These are phyloP conservation scores for Alternaria ventricosa DNA, from an alignment of 2,329 filamentous ascomycete genomes.

Conservation along the genomic window DNA sequence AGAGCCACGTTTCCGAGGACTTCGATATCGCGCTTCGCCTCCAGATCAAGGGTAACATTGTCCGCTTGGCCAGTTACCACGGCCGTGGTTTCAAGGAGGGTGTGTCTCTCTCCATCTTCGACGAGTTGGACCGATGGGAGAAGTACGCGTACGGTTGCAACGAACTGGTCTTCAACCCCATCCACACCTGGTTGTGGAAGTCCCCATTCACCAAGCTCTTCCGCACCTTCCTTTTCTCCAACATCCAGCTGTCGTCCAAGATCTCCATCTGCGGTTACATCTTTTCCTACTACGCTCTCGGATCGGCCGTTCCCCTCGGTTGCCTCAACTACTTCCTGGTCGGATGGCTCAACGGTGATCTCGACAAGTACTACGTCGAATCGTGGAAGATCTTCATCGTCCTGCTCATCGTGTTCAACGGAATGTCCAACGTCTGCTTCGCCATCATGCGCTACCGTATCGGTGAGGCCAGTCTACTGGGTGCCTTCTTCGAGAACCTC, in stretches of 20 bases:
- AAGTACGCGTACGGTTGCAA: slow-evolving; percentile 73
- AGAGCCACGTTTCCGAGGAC: slow-evolving; percentile 76
- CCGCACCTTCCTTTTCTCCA: slow-evolving; percentile 63
- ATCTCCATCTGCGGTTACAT: slow-evolving; percentile 73
- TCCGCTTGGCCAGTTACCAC: slow-evolving; percentile 72
- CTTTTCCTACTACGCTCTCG: slow-evolving; percentile 73
- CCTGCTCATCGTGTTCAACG: slow-evolving; percentile 68
- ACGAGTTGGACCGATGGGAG: slow-evolving; percentile 73
- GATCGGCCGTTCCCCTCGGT: slow-evolving; percentile 68
- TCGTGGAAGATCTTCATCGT: slow-evolving; percentile 70
- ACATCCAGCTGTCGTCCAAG: slow-evolving; percentile 69
- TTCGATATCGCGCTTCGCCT: slow-evolving; percentile 76
- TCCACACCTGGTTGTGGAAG: slow-evolving; percentile 65
- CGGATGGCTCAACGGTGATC: slow-evolving; percentile 73
- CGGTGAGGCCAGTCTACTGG: slow-evolving; percentile 59
- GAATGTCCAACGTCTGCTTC: slow-evolving; percentile 64
- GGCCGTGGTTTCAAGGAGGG: slow-evolving; percentile 74
- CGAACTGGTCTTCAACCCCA: slow-evolving; percentile 72
- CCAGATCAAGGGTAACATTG: slow-evolving; percentile 70
- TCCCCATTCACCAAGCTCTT: slow-evolving; percentile 71
- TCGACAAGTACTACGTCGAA: slow-evolving; percentile 80
- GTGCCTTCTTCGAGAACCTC: slow-evolving; percentile 62
- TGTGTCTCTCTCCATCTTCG: slow-evolving; percentile 74
- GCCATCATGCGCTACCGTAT: slow-evolving; percentile 68
- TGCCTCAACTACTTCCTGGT: slow-evolving; percentile 72